These are phyloP conservation scores for Discostella stelligeroides DNA, from an alignment of 108 stramenopile genomes.

Conservation along the genomic window DNA sequence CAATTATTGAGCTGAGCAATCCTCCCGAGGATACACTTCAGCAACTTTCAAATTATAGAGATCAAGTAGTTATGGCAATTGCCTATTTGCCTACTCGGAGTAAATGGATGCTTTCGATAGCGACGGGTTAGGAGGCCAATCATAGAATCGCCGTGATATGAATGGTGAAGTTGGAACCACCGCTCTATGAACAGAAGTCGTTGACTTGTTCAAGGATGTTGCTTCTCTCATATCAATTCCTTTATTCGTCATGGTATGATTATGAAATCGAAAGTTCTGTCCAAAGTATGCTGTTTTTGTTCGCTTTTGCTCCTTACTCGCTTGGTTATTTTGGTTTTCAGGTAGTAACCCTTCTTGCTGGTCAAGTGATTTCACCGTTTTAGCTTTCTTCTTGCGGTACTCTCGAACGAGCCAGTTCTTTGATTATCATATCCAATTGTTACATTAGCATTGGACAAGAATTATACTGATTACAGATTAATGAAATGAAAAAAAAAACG, in stretches of 20 bases:
- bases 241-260: constrained; percentile 42
- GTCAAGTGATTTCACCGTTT: background rate
- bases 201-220: constrained; percentile 17
- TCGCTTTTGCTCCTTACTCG: too few relatives aligned
- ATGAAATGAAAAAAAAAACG: too few relatives aligned
- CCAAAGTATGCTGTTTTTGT: background rate
- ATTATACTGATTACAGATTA: too few relatives aligned
- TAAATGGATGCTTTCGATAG: constrained; percentile 22
- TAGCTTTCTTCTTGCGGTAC: background rate
- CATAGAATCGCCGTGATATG: constrained; percentile 64
- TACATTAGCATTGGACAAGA: background rate
- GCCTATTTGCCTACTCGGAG: constrained; percentile 7
- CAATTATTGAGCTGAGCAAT: background rate
- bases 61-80: too few relatives aligned
- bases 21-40: background rate
- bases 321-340: background rate
- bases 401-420: constrained; percentile 18
- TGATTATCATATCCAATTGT: background rate
- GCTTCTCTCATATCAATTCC: constrained; percentile 21
- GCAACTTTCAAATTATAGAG: background rate
- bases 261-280: constrained; percentile 37
- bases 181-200: constrained; percentile 56
- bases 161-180: constrained; percentile 70
- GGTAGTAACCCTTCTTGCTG: background rate
- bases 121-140: constrained; percentile 77